phyloP scores from a whole-genome alignment of 1,284 basidiomycete species.

The Trametes polyzona region DNA sequence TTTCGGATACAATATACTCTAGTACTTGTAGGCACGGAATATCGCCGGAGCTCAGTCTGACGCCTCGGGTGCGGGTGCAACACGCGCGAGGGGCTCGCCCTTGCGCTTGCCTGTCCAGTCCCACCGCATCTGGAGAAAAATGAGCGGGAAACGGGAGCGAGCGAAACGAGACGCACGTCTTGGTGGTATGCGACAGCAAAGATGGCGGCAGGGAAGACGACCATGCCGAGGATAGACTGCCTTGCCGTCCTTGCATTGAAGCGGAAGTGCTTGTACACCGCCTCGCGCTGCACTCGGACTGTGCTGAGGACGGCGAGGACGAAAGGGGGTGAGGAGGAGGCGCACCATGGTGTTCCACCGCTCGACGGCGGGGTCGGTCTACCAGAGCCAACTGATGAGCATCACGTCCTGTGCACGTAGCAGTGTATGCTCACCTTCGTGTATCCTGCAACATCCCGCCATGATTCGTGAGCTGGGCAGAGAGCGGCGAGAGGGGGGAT shows the following conservation, averaged over 20 bases:
- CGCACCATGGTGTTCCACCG: conserved; percentile 79
- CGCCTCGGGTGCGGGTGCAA: conserved; percentile 19
- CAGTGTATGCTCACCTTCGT: conserved; percentile 22
- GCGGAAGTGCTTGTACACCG: conserved; percentile 77
- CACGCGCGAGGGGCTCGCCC: conserved; percentile 38
- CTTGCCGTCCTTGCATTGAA: conserved; percentile 70
- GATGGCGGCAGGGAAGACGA: conserved; percentile 52
- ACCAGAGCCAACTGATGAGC: conserved; percentile 2
- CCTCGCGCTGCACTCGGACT: conserved; percentile 62
- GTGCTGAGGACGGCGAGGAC: conserved; percentile 11
- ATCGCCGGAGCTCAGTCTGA: conserved; percentile 22
- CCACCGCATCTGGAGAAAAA: conserved; percentile 37
- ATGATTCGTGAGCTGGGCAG: background rate
- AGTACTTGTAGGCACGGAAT: background rate
- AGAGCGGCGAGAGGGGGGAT: background rate
- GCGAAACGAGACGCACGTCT: conserved; percentile 36
- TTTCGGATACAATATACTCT: conserved; percentile 13
- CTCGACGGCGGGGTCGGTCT: conserved; percentile 83
- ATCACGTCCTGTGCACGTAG: background rate
- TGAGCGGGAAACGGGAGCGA: background rate
- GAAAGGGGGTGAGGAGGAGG: background rate
- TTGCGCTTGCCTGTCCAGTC: conserved; percentile 43
- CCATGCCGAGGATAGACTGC: conserved; percentile 52
- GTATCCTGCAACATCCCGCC: conserved; percentile 19
- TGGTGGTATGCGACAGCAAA: conserved; percentile 39